Percentiles rank a stretch among this genome's conserved stretches.
Conservation (phyloP, 257 asterid species). For the Paraleonurus japonicus region DNA sequence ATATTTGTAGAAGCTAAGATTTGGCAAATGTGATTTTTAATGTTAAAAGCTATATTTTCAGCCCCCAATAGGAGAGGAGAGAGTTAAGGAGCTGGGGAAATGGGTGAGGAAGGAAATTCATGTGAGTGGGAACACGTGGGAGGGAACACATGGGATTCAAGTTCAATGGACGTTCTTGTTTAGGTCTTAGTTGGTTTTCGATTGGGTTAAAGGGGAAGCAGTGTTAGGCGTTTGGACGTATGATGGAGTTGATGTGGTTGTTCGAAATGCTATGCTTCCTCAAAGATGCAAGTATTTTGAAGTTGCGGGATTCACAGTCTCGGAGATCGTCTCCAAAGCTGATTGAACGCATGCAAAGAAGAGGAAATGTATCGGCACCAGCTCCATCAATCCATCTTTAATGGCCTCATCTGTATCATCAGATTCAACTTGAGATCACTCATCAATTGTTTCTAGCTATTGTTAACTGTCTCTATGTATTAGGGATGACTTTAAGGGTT, state of each 20-base stretch:
- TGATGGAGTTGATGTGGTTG: constrained; percentile 64
- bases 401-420: constrained; percentile 11
- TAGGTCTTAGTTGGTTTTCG: constrained; percentile 93
- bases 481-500: background rate
- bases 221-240: constrained; percentile 70
- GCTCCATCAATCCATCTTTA: background rate
- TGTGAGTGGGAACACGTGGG: constrained; percentile 61
- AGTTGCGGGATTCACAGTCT: constrained; percentile 78
- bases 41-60: constrained; percentile 27
- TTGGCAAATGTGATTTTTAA: background rate
- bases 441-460: background rate
- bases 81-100: constrained; percentile 63
- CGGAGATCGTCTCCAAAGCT: constrained; percentile 70
- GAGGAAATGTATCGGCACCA: constrained; percentile 29
- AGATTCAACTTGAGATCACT: constrained; percentile 17
- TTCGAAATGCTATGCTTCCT: constrained; percentile 70
- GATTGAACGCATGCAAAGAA: constrained; percentile 55
- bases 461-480: background rate
- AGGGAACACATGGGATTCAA: constrained; percentile 75
- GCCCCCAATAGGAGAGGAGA: constrained; percentile 84
- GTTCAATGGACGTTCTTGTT: constrained; percentile 67
- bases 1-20: no score
- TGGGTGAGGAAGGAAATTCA: constrained; percentile 70
- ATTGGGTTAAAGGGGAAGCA: constrained; percentile 80
- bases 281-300: constrained; percentile 61